Evolutionary conservation across 2,329 filamentous ascomycete species (phyloP).

Genomic region (Aspergillus amoenus): DNA sequence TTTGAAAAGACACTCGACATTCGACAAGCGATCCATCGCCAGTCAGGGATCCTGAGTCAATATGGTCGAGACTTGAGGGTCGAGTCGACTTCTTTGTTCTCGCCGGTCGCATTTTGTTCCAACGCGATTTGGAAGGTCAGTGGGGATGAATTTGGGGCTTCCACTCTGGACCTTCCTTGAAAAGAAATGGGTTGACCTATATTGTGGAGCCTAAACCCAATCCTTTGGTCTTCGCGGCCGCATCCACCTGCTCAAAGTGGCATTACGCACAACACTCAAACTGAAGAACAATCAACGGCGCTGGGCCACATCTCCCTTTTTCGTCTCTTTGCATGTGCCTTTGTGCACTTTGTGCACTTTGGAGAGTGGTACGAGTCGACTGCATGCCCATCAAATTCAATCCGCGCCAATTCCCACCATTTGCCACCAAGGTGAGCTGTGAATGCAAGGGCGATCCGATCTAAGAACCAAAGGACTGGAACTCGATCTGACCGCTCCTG

Average conservation of each 20-base stretch:
- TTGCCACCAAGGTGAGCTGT: neutral
- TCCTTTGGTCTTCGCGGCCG: neutral
- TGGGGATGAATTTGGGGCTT: neutral
- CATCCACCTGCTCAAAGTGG: neutral
- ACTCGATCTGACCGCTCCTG: neutral
- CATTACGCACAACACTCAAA: neutral
- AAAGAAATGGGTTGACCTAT: neutral
- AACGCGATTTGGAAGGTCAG: neutral
- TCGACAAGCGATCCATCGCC: too few species aligned
- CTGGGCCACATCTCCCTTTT: neutral
- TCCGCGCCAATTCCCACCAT: neutral
- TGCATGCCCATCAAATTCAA: neutral
- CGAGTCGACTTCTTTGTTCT: neutral
- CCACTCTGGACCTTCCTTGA: neutral
- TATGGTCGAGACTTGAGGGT: neutral
- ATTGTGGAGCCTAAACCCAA: neutral
- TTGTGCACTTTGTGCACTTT: neutral
- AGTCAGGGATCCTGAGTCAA: neutral
- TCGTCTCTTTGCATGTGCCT: neutral
- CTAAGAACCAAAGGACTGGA: constrained; percentile 4
- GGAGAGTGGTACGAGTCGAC: neutral
- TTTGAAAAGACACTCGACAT: neutral
- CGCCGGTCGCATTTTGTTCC: neutral
- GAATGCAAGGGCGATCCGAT: neutral
- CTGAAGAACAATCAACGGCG: neutral